Evolutionary conservation across 164 flowering plant species (phyloP), one percentile per base, ranked within the genome.

Genomic region (Magnolia changhungtana): DNA sequence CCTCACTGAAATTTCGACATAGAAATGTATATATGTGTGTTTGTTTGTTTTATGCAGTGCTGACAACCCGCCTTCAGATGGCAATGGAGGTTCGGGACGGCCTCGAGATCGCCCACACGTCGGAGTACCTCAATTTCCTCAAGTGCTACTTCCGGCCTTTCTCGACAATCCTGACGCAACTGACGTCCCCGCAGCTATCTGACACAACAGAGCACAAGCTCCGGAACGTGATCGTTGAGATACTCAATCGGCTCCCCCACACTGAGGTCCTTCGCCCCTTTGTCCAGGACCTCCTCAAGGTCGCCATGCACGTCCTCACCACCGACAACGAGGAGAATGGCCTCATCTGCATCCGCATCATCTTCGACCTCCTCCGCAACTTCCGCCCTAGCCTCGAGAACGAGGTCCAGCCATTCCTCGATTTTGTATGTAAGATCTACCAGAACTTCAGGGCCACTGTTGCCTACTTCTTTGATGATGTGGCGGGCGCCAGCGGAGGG

Each of bases 351-450:
- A 93, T 96, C 19, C 89, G 97, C 1, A 92, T 94, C 61, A 94
- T 96, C 59, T 94, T 96, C 71, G 99, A 94, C 74, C 87, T 96
- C 20, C 86, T 96, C 10, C 85, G 98, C 79, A 94, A 94, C 78
- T 96, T 96, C 78, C 82, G 98, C 76, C 98, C 98, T 0, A 84
- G 92, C 8, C 69, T 88, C 8, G 99, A 96, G 79, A 84, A 74
- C 61, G 98, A 96, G 78, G 92, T 94, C 50, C 99, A 96, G 83
- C 99, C 98, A 0, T 94, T 96, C 70, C 79, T 96, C n/a, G 99
- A 93, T 77, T 96, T 94, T 75, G 98, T 96, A 2, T 92, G 96
- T 85, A 93, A 89, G 83, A 89, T 96, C 74, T 96, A 94, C 82
- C 97, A 92, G 86, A 91, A 90, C 73, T 96, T 96, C 76, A 81